These are phyloP conservation scores for Amylocarpus encephaloides DNA, from an alignment of 2,329 filamentous ascomycete species.

Conservation along the genomic window DNA sequence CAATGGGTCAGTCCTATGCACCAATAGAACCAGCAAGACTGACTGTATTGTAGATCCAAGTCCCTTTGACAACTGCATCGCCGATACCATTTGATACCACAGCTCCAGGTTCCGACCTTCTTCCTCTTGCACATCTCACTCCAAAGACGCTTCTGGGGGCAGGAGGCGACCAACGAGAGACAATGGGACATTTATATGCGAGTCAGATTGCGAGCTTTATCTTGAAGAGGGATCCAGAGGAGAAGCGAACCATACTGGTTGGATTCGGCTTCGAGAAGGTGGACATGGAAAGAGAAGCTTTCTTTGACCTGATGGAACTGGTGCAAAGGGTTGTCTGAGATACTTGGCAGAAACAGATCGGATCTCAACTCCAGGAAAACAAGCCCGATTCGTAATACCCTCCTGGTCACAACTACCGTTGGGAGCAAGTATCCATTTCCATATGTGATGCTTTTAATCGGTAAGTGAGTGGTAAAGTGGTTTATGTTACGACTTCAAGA, in stretches of 20 bases:
- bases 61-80: slow-evolving; percentile 66
- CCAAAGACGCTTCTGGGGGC: slow-evolving; percentile 83
- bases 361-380: neutral
- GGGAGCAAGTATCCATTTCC: too few relatives aligned
- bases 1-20: slow-evolving; percentile 69
- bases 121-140: slow-evolving; percentile 77
- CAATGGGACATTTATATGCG: slow-evolving; percentile 79
- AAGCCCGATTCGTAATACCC: too few relatives aligned
- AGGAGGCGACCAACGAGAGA: slow-evolving; percentile 71
- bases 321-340: slow-evolving; percentile 44
- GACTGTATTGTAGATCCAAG: slow-evolving; percentile 55
- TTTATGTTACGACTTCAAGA: too few relatives aligned
- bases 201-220: slow-evolving; percentile 83
- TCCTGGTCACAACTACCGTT: too few relatives aligned
- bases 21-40: neutral
- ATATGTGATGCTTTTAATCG: too few relatives aligned
- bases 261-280: slow-evolving; percentile 52
- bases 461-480: too few relatives aligned
- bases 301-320: slow-evolving; percentile 60
- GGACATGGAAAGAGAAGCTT: slow-evolving; percentile 43
- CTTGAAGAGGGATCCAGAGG: slow-evolving; percentile 60
- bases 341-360: neutral
- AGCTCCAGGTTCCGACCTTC: slow-evolving; percentile 34
- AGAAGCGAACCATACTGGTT: slow-evolving; percentile 54
- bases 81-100: slow-evolving; percentile 53